Conservation (phyloP, 163 green algal genomes). For the Chloroidium sp. region DNA sequence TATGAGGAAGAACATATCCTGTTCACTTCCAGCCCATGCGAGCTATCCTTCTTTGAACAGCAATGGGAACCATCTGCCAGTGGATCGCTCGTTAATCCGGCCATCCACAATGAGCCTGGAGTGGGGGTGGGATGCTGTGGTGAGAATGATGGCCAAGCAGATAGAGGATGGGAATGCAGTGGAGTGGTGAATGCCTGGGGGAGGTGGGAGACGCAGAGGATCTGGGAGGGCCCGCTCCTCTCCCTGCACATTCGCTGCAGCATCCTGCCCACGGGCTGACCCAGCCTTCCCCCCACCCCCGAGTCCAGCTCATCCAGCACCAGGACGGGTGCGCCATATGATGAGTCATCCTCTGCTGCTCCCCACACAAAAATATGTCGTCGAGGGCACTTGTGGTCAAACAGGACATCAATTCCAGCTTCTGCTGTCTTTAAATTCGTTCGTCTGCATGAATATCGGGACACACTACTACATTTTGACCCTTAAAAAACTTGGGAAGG, state of each 20-base stretch:
- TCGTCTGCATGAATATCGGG: no score
- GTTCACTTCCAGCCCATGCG: no score
- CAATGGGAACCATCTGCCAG: background rate
- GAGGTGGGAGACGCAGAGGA: slow-evolving; percentile 80
- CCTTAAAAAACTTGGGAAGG: no score
- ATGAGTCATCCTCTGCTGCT: no score
- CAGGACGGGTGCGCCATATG: background rate
- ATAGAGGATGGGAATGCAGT: background rate
- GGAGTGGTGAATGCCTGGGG: slow-evolving; percentile 45
- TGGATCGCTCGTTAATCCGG: background rate
- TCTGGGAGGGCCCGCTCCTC: slow-evolving; percentile 35
- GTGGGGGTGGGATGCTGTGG: no score
- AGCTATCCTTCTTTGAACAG: background rate
- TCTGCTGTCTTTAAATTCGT: no score
- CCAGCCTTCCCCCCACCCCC: slow-evolving; percentile 70
- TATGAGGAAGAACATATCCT: no score
- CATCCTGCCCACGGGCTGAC: slow-evolving; percentile 52
- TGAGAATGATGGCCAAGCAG: background rate
- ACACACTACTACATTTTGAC: no score
- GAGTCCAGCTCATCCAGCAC: slow-evolving; percentile 85
- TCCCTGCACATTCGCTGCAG: slow-evolving; percentile 53
- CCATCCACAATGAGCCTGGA: background rate
- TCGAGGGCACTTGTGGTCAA: no score
- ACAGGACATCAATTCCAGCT: no score
- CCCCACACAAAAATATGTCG: no score